A percentile compares a stretch with the other conserved stretches of the same genome.
Conservation (phyloP, 148 eudicot species). For the Nepenthes mirabilis region DNA sequence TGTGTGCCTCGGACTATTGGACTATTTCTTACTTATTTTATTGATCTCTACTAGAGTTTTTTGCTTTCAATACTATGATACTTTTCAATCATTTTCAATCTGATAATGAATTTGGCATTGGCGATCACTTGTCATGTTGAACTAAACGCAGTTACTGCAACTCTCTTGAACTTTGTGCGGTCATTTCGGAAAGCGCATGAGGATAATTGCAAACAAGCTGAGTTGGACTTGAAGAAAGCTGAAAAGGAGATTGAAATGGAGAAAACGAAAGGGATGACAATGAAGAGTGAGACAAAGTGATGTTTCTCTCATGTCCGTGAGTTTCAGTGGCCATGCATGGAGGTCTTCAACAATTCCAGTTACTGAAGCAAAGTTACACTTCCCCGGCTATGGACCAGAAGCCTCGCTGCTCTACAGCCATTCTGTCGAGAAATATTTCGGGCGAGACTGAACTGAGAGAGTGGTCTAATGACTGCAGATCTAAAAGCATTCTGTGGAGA, state of each 20-base stretch:
- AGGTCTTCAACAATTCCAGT: background rate
- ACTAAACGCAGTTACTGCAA: conserved; percentile 39
- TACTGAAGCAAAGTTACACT: background rate
- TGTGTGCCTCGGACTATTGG: background rate
- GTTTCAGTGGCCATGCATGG: background rate
- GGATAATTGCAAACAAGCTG: conserved; percentile 59
- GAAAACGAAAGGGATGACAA: conserved; percentile 23
- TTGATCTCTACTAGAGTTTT: too few species aligned
- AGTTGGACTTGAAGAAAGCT: conserved; percentile 54
- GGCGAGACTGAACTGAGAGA: conserved; percentile 3
- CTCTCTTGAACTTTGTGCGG: conserved; percentile 58
- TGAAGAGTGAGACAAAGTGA: conserved; percentile 14
- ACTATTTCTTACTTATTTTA: too few species aligned
- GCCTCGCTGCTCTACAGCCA: conserved; percentile 7
- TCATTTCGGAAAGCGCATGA: conserved; percentile 58
- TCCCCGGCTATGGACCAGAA: conserved; percentile 6
- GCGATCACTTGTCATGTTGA: background rate
- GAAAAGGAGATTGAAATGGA: conserved; percentile 52
- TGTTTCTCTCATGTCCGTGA: background rate
- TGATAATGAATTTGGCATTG: background rate
- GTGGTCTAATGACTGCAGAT: conserved; percentile 11
- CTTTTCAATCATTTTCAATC: too few species aligned
- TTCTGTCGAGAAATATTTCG: background rate
- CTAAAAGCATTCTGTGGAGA: conserved; percentile 8
- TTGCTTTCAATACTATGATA: too few species aligned